Evolutionary conservation across 345 rosid species (phyloP).

Genomic region (Eucalyptus paniculata): DNA sequence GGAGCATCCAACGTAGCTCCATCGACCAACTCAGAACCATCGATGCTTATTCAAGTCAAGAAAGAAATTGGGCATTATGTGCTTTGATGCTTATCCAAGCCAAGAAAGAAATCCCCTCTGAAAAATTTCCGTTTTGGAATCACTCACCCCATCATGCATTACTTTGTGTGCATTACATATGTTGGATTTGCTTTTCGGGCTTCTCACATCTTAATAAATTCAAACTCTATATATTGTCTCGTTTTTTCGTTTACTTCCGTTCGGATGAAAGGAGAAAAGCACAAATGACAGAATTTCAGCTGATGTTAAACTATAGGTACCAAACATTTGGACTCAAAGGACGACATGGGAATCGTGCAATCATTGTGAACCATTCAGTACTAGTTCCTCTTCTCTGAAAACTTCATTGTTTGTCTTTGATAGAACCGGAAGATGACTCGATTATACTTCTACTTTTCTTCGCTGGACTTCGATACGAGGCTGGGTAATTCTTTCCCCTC

Average conservation of each 20-base stretch:
- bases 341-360: not conserved
- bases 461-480: no score
- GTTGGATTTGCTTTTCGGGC: not conserved
- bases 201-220: not conserved
- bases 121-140: no score
- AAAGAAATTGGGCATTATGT: no score
- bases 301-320: not conserved
- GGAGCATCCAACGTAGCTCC: no score
- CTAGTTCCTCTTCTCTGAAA: not conserved
- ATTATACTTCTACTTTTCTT: no score
- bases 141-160: no score
- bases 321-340: not conserved
- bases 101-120: no score
- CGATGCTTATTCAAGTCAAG: no score
- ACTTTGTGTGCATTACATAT: not conserved
- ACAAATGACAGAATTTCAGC: not conserved
- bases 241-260: not conserved
- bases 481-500: no score
- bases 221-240: not conserved
- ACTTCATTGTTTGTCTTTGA: not conserved
- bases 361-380: not conserved
- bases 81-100: no score
- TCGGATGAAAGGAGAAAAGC: not conserved
- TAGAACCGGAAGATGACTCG: not conserved
- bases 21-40: no score